Base-by-base conservation (phyloP, 2,329 filamentous ascomycete genomes). In the Mollisia scopiformis region DNA sequence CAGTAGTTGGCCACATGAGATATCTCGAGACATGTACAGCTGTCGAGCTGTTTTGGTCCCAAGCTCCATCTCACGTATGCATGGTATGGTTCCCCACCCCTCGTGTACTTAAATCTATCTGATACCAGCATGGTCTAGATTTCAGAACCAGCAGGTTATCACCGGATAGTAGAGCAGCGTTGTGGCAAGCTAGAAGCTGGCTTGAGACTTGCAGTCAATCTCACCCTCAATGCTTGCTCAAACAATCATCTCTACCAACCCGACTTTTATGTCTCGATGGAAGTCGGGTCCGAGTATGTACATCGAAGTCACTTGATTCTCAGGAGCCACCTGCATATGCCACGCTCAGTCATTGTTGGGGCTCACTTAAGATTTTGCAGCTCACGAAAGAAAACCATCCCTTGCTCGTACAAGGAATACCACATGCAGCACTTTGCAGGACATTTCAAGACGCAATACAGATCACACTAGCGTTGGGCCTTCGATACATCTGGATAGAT, bases 401-500 rank as follows among this genome's bases (percentile, higher is more conserved):
- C 2, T 14, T 27, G 6, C 64, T 61, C 23, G 49, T 41, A 14
- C 23, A 64, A 13, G 37, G 25, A 23, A 55, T 69, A 1, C 62
- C 65, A 16, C 6, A 59, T 11, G 37, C 41, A 33, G 30, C 31
- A 28, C 58, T 72, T 6, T 60, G 67, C 11, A 54, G 59, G 21
- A 72, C 66, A 2, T 71, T 71, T 50, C 58, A 62, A 46, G 66
- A 72, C 47, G 68, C 68, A 19, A 66, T 72, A 21, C 27, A 58
- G n/a, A 62, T 69, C 5, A 59, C 59, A 2, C 43, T 56, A 49
- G 52, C 39, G 8, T 37, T 68, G 13, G 63, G 62, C 4, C 41
- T 72, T 28, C 46, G 61, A 13, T 72, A 71, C 46, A 57, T 72
- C 6, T 73, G 71, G 71, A 69, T 72, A 33, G 68, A 72, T 47